Evolutionary conservation across 139 green algal genomes (phyloP), one percentile per base, ranked within the genome.

Genomic region (Picochlorum sp.): DNA sequence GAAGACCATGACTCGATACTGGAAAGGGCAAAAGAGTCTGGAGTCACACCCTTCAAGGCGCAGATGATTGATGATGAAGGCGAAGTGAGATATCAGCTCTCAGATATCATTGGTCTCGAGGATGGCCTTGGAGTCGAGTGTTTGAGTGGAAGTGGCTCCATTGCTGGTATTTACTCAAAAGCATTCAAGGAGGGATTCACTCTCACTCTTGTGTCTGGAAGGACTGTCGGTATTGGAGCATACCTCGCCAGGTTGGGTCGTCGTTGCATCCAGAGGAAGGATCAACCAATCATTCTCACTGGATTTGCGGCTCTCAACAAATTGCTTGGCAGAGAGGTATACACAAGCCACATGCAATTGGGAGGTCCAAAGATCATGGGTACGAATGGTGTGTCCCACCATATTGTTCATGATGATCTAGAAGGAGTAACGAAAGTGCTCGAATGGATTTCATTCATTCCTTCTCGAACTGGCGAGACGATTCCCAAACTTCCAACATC

Each of bases 201-300:
- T 9, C 68, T 96, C 28, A 96, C 88, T 2, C 77, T 96, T 37
- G 90, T 98, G 20, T 86, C 76, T 16, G 92, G 94, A 10, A 79
- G 93, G 57, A 95, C 86, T 1, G 94, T 99, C 2, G 94, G 94
- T 64, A 99, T 99, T 54, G 94, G 94, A 32, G 94, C 94, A 13
- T 99, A 99, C 81, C 83, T 99, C 34, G 88, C 89, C 1, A 89
- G 94, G 14, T 82, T 99, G 30, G 93, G 92, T n/a, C 80, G 88
- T 24, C 80, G 86, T 47, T 84, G 86, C 56, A 84, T 99, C 32
- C 94, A 99, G 79, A 75, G 90, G 20, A 59, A 71, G 1, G 89
- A 98, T 66, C 90, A 97, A 75, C 94, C 94, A 65, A 95, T 99
- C 80, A 97, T 99, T 65, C 87, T 99, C 4, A 99, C 94, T 5